Evolutionary conservation across 306 rosid genomes (phyloP), one percentile per base, ranked within the genome.

Genomic region (Clitoria ternatea): DNA sequence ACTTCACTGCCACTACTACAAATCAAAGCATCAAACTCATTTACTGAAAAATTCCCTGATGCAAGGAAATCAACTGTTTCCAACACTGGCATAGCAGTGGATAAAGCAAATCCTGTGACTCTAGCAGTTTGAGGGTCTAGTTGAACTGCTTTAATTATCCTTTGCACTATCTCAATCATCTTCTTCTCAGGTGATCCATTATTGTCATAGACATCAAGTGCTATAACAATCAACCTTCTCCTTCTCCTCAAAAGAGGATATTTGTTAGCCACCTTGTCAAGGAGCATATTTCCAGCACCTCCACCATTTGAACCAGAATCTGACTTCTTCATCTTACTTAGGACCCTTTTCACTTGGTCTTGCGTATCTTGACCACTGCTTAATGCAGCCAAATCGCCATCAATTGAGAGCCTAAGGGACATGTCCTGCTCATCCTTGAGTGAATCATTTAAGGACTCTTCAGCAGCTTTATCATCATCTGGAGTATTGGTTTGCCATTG

Each of bases 1-100:
- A 74, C 66, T 53, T 74, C 59, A 64, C 79, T 74, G 9, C 79
- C 79, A 18, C 79, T 74, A 32, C 73, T 74, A 27, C 79, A 74
- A 63, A 64, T 74, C 5, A 74, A 53, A 19, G 57, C 79, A 64
- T 74, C 79, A 40, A 74, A 74, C 30, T 64, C 79, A n/a, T 74
- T 74, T 1, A 42, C 66, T 52, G 20, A 66, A 30, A 74, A 20
- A 9, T 64, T 74, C 2, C 66, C 72, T 7, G 72, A 64, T 53
- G 55, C 42, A 19, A 74, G 79, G 14, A 74, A n/a, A 12, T 74
- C 66, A 0, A 53, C 0, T 40, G 66, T 53, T 53, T 74, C 73
- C 18, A n/a, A 32, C 27, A 74, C 29, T 0, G 79, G 73, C 79
- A 74, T 74, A 26, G 79, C 79, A 2, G 79, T 74, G n/a, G 79